Evolutionary conservation across 2,329 filamentous ascomycete genomes (phyloP), one percentile per base, ranked within the genome.

Genomic region (Fusarium nygamai): DNA sequence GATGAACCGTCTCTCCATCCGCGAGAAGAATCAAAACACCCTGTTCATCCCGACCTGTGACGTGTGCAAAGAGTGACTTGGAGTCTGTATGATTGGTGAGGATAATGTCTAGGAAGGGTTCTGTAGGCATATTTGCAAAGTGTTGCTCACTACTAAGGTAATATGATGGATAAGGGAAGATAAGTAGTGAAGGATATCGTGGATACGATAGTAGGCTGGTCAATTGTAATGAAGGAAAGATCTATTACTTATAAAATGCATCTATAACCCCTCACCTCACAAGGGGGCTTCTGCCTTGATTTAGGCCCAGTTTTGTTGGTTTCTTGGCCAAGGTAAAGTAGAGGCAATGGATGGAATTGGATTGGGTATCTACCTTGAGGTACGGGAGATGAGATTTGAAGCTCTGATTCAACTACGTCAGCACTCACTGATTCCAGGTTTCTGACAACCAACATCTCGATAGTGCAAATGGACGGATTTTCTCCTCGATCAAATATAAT

Each of bases 11-110:
- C 61, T 84, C 83, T 53, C 93, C 93, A 78, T 95, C 92, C 20
- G 91, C 84, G 75, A 88, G 84, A 33, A 95, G 85, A 48, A 95
- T 84, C 68, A 92, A 87, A 27, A 91, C 85, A 20, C 85, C 85
- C 76, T 90, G 89, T 79, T 88, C 86, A 24, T 88, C 88, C 39
- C 71, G 76, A 27, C 93, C 93, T 4, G 91, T 95, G 78, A 96
- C 88, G 80, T 93, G 92, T 27, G 91, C 92, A 77, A 89, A 94
- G 36, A 85, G 78, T 56, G 48, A 87, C 60, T 84, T 82, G 3
- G 91, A 91, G 36, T 83, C 83, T 4, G 92, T 92, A 75, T 89
- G 88, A 83, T 95, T 95, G 76, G 88, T 85, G 27, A 95, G 82
- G 17, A 88, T 87, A 67, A 94, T 87, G 59, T 88, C 85, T 51